Evolutionary conservation across 1,139 yeast species (phyloP), one percentile per base, ranked within the genome.

Genomic region (Yamadazyma triangularis): DNA sequence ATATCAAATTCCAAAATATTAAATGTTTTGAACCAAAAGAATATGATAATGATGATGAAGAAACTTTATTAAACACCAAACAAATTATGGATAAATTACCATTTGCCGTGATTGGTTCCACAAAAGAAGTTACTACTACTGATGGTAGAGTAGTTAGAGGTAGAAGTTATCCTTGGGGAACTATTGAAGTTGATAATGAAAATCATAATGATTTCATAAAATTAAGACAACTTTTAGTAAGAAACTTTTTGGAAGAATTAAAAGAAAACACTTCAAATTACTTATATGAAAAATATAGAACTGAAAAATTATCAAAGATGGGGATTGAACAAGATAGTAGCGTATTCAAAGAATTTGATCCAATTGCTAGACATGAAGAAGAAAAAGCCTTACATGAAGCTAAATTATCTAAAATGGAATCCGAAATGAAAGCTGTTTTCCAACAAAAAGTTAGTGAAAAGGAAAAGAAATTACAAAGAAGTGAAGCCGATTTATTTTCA

Each of bases 81-180:
- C 80, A 78, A 39, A 73, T 93, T 41, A 70, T 81, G 62, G 64
- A 73, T 34, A 77, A 73, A 51, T 73, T 86, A 38, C 99, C 99
- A 26, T 91, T 88, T 64, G 98, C 98, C 13, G 82, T 91, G 42
- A 86, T 93, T 32, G 98, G 97, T 19, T 87, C 96, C 14, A 85
- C 91, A 19, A 68, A 70, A 39, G 80, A 77, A 44, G 87, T 89
- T 23, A 73, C 73, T 48, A 79, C 85, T 30, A 50, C 72, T 20
- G 88, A 83, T 49, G 97, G 97, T 30, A 73, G 83, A 54, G 53
- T 65, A 25, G 95, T 88, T 28, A 81, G 97, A 56, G 97, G 96
- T 43, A 85, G 99, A 64, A 66, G 74, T 44, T 93, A 93, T 59
- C 98, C 98, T 40, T 93, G 99, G 99, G 99, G 99, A 43, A 71